phyloP scores from a whole-genome alignment of 2,329 filamentous ascomycete genomes.

The Trichophyton benhamiae region DNA sequence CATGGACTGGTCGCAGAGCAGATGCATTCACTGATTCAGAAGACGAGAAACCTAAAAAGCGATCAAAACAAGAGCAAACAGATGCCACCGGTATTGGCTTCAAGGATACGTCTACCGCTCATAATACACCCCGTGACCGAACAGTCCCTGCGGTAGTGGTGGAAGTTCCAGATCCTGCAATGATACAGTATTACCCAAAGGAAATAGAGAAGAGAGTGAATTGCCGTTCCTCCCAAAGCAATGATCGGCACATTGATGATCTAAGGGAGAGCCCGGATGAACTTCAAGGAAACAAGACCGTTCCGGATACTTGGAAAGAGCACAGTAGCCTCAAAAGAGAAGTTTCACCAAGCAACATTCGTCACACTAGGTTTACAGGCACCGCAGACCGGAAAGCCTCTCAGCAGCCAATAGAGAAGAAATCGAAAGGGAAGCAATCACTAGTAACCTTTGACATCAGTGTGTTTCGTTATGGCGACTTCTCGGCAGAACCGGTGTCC shows the following conservation, averaged over 20 bases:
- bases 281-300: conserved; percentile 28
- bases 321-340: conserved; percentile 8
- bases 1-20: not conserved
- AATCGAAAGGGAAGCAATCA: not conserved
- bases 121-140: not conserved
- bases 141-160: not conserved
- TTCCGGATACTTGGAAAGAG: conserved; percentile 11
- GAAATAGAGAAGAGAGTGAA: not conserved
- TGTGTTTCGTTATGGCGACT: conserved; percentile 2
- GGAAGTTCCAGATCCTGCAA: not conserved
- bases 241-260: not conserved
- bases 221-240: not conserved
- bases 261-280: conserved; percentile 30
- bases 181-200: not conserved
- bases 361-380: conserved; percentile 20
- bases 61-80: not conserved
- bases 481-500: not conserved
- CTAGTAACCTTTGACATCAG: conserved; percentile 2
- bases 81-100: not conserved
- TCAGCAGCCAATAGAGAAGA: not conserved
- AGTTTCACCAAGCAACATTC: conserved; percentile 25
- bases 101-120: not conserved
- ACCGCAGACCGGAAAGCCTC: not conserved
- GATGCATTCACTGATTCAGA: not conserved
- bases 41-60: not conserved